Conservation (phyloP, 148 eudicot species). For the Amaranthus hypochondriacus region DNA sequence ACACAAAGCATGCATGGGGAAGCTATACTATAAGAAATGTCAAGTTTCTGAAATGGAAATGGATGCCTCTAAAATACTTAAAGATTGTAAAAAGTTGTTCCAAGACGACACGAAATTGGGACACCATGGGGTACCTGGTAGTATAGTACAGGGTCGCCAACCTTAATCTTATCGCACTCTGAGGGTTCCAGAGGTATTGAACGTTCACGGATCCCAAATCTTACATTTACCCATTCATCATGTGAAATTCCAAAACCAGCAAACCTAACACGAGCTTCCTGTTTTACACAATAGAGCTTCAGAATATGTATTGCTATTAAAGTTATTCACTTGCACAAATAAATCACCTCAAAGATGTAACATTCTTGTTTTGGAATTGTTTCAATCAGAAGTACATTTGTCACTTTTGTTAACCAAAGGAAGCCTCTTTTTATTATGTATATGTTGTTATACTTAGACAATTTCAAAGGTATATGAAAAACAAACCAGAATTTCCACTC, state of each 20-base stretch:
- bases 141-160: conserved; percentile 82
- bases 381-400: too few species aligned
- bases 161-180: conserved; percentile 75
- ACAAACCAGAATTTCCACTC: background rate
- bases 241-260: conserved; percentile 60
- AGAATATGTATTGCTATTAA: background rate
- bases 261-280: conserved; percentile 91
- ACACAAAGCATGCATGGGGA: too few species aligned
- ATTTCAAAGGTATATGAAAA: background rate
- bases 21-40: too few species aligned
- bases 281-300: conserved; percentile 13
- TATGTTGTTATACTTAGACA: too few species aligned
- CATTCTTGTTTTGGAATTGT: too few species aligned
- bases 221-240: conserved; percentile 89
- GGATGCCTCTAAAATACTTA: background rate
- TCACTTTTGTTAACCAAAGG: too few species aligned
- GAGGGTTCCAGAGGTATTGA: conserved; percentile 85
- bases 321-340: conserved; percentile 3
- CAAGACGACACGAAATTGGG: background rate
- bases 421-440: too few species aligned
- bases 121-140: conserved; percentile 48
- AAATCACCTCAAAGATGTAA: background rate
- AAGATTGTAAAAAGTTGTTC: background rate
- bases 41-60: too few species aligned
- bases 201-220: conserved; percentile 65